phyloP scores from a whole-genome alignment of 345 rosid genomes.

The Aethionema arabicum region DNA sequence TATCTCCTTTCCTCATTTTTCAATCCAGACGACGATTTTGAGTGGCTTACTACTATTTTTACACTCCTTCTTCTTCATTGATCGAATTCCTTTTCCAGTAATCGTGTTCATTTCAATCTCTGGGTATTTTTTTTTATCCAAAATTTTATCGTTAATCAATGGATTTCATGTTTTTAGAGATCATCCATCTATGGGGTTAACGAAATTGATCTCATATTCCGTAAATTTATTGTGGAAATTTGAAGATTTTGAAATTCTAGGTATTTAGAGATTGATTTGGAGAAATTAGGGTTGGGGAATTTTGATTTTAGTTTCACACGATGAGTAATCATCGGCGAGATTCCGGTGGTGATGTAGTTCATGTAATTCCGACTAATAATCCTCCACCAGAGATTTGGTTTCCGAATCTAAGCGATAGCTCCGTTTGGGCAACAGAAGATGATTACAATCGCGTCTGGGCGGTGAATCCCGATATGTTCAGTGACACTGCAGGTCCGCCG shows the following conservation, averaged over 20 bases:
- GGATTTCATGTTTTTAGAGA: conserved; percentile 23
- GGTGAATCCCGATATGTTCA: conserved; percentile 34
- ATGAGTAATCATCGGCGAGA: conserved; percentile 68
- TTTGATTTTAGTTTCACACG: not conserved
- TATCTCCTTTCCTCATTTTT: conserved; percentile 20
- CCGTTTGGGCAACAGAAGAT: conserved; percentile 93
- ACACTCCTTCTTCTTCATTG: conserved; percentile 2
- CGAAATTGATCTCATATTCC: conserved; percentile 20
- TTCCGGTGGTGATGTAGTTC: conserved; percentile 73
- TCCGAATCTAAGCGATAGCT: conserved; percentile 52
- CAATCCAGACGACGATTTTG: conserved; percentile 17
- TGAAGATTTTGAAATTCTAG: conserved; percentile 15
- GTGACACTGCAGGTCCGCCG: conserved; percentile 52
- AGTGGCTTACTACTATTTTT: conserved; percentile 14
- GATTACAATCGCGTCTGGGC: conserved; percentile 73
- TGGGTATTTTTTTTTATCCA: conserved; percentile 14
- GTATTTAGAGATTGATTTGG: conserved; percentile 14
- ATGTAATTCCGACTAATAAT: conserved; percentile 53
- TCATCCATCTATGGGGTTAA: conserved; percentile 36
- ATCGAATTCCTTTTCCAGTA: not conserved
- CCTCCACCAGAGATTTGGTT: conserved; percentile 59
- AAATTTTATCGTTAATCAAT: conserved; percentile 29
- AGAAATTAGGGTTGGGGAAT: conserved; percentile 40
- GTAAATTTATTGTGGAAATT: conserved; percentile 25
- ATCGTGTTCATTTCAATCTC: not conserved